Percentiles rank a stretch among this genome's conserved stretches.
Conservation (phyloP, 495 filamentous ascomycete species). For the Saxophila tyrrhenica region DNA sequence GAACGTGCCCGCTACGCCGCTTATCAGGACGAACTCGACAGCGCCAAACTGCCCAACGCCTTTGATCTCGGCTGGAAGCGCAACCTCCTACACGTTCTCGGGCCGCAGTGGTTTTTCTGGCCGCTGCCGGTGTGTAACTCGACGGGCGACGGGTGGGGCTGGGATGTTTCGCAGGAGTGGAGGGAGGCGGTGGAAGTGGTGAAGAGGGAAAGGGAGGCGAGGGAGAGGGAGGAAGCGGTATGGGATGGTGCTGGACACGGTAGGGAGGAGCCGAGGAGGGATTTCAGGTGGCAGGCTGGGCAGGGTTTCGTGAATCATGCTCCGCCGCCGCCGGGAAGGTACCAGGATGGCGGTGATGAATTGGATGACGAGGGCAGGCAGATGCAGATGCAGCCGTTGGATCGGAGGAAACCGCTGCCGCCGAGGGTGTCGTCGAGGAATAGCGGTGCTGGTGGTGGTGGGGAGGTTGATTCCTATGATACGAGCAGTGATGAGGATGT, state of each 20-base stretch:
- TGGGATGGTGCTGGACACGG: slow-evolving; percentile 16
- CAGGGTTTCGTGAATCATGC: slow-evolving; percentile 12
- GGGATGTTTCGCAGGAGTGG: slow-evolving; percentile 60
- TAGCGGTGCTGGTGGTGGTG: background rate
- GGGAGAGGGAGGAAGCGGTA: slow-evolving; percentile 21
- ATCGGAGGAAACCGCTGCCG: slow-evolving; percentile 21
- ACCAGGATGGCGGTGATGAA: background rate
- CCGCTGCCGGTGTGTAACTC: slow-evolving; percentile 70
- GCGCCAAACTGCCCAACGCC: slow-evolving; percentile 74
- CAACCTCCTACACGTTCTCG: slow-evolving; percentile 80
- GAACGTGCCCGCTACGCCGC: slow-evolving; percentile 66
- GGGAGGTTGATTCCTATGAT: slow-evolving; percentile 23
- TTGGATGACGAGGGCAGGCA: background rate
- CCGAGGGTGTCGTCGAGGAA: slow-evolving; percentile 1
- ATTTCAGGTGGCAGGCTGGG: slow-evolving; percentile 14
- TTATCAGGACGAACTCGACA: slow-evolving; percentile 81
- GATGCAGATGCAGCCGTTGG: slow-evolving; percentile 21
- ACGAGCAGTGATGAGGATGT: slow-evolving; percentile 22
- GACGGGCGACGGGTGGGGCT: slow-evolving; percentile 85
- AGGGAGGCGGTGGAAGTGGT: slow-evolving; percentile 24
- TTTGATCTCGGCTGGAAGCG: slow-evolving; percentile 75
- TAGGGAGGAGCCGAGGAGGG: slow-evolving; percentile 3
- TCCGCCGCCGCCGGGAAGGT: background rate
- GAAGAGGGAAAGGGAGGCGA: slow-evolving; percentile 14
- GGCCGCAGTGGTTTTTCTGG: slow-evolving; percentile 59